Conservation (phyloP, 2,329 filamentous ascomycete species). For the Penicillium sp. region DNA sequence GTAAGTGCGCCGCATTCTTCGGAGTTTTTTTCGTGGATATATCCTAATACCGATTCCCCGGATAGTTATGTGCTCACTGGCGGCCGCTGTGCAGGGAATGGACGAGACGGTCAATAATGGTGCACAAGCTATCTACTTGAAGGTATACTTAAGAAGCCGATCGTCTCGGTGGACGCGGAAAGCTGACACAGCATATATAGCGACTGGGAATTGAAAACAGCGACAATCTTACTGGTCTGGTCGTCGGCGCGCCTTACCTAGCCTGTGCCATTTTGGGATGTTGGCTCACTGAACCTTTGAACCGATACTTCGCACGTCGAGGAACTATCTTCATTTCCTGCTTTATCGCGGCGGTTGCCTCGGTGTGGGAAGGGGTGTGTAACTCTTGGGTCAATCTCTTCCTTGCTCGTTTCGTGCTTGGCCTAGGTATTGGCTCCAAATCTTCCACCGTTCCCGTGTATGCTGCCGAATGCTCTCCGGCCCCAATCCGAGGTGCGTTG, state of each 20-base stretch:
- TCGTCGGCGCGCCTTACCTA: slow-evolving; percentile 48
- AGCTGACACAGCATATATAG: slow-evolving; percentile 3
- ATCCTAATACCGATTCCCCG: too few relatives aligned
- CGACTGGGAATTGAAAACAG: slow-evolving; percentile 18
- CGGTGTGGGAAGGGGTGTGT: slow-evolving; percentile 44
- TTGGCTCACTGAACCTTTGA: slow-evolving; percentile 51
- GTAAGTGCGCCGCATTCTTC: too few relatives aligned
- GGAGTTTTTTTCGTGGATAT: too few relatives aligned
- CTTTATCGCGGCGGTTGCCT: slow-evolving; percentile 42
- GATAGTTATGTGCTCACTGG: slow-evolving; percentile 51
- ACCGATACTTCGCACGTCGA: slow-evolving; percentile 45
- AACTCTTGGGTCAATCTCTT: slow-evolving; percentile 46
- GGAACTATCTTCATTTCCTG: slow-evolving; percentile 47
- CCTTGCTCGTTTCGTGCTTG: slow-evolving; percentile 43
- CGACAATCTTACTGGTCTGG: slow-evolving; percentile 41
- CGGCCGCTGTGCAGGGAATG: slow-evolving; percentile 56
- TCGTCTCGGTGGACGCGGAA: neutral
- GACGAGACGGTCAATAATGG: slow-evolving; percentile 53
- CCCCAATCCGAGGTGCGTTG: slow-evolving; percentile 50
- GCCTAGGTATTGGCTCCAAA: slow-evolving; percentile 44
- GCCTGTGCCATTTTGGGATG: slow-evolving; percentile 47
- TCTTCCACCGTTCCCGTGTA: slow-evolving; percentile 49
- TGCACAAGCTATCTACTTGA: slow-evolving; percentile 39
- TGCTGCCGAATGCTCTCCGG: slow-evolving; percentile 49
- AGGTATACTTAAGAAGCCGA: slow-evolving; percentile 14